A percentile compares a stretch with the other conserved stretches of the same genome.
These are phyloP conservation scores for Scheffersomyces cryptocercus DNA, from an alignment of 1,139 yeast genomes.

Conservation along the genomic window DNA sequence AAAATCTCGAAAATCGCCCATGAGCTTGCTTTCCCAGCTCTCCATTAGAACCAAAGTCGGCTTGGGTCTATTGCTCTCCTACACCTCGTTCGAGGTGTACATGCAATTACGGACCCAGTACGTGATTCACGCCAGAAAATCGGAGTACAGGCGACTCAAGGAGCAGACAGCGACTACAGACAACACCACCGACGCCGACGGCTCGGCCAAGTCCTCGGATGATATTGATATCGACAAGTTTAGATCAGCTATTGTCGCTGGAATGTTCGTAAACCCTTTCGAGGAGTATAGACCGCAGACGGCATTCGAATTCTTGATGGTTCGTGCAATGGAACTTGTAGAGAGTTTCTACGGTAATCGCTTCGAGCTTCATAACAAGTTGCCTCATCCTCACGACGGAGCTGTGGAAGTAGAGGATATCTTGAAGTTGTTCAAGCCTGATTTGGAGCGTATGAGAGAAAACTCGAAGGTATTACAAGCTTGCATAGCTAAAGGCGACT, in stretches of 20 bases:
- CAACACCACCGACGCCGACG: conserved; percentile 5
- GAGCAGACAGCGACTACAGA: conserved; percentile 5
- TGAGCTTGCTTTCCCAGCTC: conserved; percentile 3
- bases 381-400: conserved; percentile 49
- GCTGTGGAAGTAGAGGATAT: conserved; percentile 47
- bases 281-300: conserved; percentile 91
- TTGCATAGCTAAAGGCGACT: conserved; percentile 25
- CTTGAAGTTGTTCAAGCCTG: conserved; percentile 63
- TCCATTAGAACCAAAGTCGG: conserved; percentile 42
- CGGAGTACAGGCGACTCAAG: conserved; percentile 27
- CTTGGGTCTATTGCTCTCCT: conserved; percentile 57
- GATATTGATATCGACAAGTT: conserved; percentile 32
- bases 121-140: conserved; percentile 55
- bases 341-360: conserved; percentile 62
- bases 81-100: conserved; percentile 68
- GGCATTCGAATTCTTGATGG: conserved; percentile 75
- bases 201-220: conserved; percentile 5
- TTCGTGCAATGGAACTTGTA: conserved; percentile 65
- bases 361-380: conserved; percentile 39
- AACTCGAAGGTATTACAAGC: conserved; percentile 32
- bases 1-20: neutral
- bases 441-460: conserved; percentile 43
- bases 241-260: conserved; percentile 61
- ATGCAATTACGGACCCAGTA: conserved; percentile 56
- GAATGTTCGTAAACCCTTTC: conserved; percentile 88